These are phyloP conservation scores for Talaromyces stipitatus DNA, from an alignment of 495 filamentous ascomycete species.

Conservation along the genomic window DNA sequence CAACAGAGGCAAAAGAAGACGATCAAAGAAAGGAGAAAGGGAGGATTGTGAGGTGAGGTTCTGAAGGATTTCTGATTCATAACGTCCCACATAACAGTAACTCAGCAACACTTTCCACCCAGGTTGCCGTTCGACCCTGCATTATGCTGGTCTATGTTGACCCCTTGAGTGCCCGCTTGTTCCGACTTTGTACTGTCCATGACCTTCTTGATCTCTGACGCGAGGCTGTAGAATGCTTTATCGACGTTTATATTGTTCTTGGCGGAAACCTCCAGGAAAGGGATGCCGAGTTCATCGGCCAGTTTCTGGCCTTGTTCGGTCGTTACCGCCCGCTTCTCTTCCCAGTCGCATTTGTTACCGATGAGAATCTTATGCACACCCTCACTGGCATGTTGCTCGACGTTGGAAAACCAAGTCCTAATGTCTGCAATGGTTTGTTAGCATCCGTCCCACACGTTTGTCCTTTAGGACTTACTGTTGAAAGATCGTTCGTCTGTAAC, in stretches of 20 bases:
- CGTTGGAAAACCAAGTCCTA: constrained; percentile 98
- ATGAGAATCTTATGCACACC: constrained; percentile 99
- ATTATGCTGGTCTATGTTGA: constrained; percentile 62
- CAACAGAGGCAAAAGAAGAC: background rate
- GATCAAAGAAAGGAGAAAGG: background rate
- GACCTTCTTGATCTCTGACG: constrained; percentile 92
- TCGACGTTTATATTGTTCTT: constrained; percentile 99
- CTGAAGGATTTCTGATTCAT: background rate
- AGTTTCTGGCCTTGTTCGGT: constrained; percentile 90
- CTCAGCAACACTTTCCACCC: constrained; percentile 83
- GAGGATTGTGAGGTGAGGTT: background rate
- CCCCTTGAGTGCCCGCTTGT: constrained; percentile 52
- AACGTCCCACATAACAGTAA: background rate
- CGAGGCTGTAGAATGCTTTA: constrained; percentile 94
- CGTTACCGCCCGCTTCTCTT: constrained; percentile 92
- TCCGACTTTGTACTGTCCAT: constrained; percentile 70
- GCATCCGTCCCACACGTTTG: background rate
- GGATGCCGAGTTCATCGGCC: constrained; percentile 93
- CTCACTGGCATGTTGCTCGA: constrained; percentile 97
- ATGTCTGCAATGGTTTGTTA: constrained; percentile 58
- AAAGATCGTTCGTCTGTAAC: constrained; percentile 97
- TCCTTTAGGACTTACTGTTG: constrained; percentile 73
- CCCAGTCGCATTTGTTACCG: constrained; percentile 99
- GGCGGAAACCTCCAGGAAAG: constrained; percentile 96
- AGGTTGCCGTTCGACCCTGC: constrained; percentile 49